Conservation (phyloP, 2,329 filamentous ascomycete genomes). For the Paecilomyces sp. region DNA sequence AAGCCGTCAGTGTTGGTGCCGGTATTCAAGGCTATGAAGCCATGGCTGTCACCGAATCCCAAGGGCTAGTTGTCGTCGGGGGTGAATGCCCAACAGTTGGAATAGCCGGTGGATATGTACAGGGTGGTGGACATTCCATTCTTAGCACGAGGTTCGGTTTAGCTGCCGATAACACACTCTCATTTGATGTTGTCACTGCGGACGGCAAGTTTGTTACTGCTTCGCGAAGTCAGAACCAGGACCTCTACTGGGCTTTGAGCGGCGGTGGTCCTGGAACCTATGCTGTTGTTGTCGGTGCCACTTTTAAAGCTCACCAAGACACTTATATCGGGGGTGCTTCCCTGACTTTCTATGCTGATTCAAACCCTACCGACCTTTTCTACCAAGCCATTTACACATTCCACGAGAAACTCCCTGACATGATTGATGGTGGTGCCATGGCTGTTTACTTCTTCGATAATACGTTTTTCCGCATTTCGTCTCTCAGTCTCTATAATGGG, state of each 20-base stretch:
- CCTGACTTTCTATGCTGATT: conserved; percentile 32
- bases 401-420: conserved; percentile 40
- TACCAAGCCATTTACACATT: conserved; percentile 45
- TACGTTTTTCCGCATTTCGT: conserved; percentile 41
- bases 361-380: conserved; percentile 37
- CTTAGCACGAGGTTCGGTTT: conserved; percentile 52
- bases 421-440: conserved; percentile 46
- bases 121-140: conserved; percentile 54
- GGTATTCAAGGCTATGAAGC: conserved; percentile 47
- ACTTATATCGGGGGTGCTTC: conserved; percentile 37
- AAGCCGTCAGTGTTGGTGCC: conserved; percentile 48
- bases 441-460: conserved; percentile 46
- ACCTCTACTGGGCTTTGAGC: conserved; percentile 58
- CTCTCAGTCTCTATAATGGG: conserved; percentile 44
- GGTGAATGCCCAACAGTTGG: conserved; percentile 52
- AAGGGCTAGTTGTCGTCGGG: conserved; percentile 46
- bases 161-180: conserved; percentile 52
- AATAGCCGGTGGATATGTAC: conserved; percentile 52
- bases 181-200: conserved; percentile 50
- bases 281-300: conserved; percentile 51
- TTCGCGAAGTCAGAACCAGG: conserved; percentile 40
- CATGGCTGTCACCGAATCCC: conserved; percentile 38
- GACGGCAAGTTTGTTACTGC: conserved; percentile 44
- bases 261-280: conserved; percentile 56
- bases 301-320: conserved; percentile 44